Conservation (phyloP, 768 basidiomycete species). For the Leccinum imitatum region DNA sequence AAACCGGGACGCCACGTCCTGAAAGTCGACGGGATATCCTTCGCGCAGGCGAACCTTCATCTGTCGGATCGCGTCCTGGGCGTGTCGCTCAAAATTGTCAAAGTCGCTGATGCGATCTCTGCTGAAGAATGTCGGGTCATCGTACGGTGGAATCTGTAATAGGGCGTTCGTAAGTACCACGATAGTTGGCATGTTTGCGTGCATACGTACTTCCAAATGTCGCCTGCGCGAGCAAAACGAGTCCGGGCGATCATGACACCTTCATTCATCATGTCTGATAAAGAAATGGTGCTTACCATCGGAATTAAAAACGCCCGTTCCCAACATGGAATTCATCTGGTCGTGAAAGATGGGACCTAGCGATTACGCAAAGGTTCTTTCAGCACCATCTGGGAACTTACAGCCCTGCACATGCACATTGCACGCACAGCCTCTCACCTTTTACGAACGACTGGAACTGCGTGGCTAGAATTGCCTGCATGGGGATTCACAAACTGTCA, state of each 20-base stretch:
- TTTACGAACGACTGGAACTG: slow-evolving; percentile 38
- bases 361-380: not conserved
- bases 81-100: slow-evolving; percentile 39
- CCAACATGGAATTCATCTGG: slow-evolving; percentile 31
- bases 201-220: slow-evolving; percentile 39
- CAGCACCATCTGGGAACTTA: slow-evolving; percentile 1
- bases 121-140: slow-evolving; percentile 45
- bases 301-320: slow-evolving; percentile 42
- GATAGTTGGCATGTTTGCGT: not conserved
- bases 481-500: not conserved
- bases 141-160: slow-evolving; percentile 38
- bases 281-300: slow-evolving; percentile 28
- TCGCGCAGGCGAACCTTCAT: slow-evolving; percentile 33
- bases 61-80: slow-evolving; percentile 32
- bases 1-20: slow-evolving; percentile 45
- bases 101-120: slow-evolving; percentile 40
- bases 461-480: slow-evolving; percentile 37
- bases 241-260: not conserved
- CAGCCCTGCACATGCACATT: too few species aligned
- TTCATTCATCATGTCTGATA: not conserved
- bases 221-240: slow-evolving; percentile 20
- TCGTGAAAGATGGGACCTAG: slow-evolving; percentile 26
- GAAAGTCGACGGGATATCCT: slow-evolving; percentile 43
- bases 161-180: too few species aligned
- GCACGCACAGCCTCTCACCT: slow-evolving; percentile 20